A percentile compares a stretch with the other conserved stretches of the same genome.
phyloP scores from a whole-genome alignment of 805 yeast genomes.

The Barnettozyma californica region DNA sequence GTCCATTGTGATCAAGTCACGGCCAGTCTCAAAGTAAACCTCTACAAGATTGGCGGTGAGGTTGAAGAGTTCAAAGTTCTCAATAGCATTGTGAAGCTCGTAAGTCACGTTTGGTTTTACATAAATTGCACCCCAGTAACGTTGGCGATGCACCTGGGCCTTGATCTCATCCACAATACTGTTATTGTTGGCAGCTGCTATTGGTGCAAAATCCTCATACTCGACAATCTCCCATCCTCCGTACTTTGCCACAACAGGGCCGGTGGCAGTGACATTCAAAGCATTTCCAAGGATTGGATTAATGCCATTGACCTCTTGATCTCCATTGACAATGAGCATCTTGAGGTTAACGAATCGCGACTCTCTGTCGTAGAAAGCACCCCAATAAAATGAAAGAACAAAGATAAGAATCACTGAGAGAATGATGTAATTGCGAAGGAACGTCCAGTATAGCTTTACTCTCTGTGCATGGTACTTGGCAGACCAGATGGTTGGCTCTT shows the following conservation, averaged over 20 bases:
- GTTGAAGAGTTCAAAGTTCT: slow-evolving; percentile 16
- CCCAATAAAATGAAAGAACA: slow-evolving; percentile 29
- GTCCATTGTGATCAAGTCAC: slow-evolving; percentile 48
- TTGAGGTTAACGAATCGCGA: slow-evolving; percentile 14
- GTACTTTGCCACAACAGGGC: slow-evolving; percentile 7
- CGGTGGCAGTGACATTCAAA: neutral
- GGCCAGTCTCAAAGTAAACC: slow-evolving; percentile 53
- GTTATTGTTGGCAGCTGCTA: slow-evolving; percentile 16
- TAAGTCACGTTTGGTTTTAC: slow-evolving; percentile 43
- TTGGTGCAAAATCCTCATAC: slow-evolving; percentile 18
- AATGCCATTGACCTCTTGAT: slow-evolving; percentile 8
- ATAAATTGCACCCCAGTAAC: slow-evolving; percentile 58
- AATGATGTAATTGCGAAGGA: slow-evolving; percentile 16
- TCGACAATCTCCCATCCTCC: slow-evolving; percentile 28
- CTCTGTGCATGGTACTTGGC: slow-evolving; percentile 7
- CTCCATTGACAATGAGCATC: slow-evolving; percentile 26
- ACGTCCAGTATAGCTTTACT: slow-evolving; percentile 16
- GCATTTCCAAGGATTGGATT: slow-evolving; percentile 19
- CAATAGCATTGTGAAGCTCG: slow-evolving; percentile 22
- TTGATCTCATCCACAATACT: slow-evolving; percentile 33
- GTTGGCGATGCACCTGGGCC: slow-evolving; percentile 42
- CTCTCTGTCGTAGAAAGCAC: slow-evolving; percentile 22
- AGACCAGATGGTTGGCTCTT: neutral
- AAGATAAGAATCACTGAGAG: slow-evolving; percentile 23
- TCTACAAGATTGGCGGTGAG: slow-evolving; percentile 28